Evolutionary conservation across 2,329 filamentous ascomycete genomes (phyloP).

Genomic region (Epichloe elymi): DNA sequence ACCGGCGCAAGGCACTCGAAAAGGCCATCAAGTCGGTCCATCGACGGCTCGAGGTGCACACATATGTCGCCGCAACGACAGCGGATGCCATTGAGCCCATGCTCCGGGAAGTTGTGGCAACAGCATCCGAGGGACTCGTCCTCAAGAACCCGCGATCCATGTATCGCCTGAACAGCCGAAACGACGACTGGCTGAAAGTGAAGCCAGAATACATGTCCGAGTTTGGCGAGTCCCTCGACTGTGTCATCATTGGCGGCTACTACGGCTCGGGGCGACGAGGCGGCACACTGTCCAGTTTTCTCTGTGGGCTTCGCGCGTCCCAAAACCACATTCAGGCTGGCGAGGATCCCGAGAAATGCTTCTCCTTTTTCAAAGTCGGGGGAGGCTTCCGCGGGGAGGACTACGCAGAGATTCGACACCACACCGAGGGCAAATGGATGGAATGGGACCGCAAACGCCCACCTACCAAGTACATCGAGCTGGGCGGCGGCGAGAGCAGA

Average conservation of each 20-base stretch:
- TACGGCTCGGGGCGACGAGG: conserved; percentile 80
- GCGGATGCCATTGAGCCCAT: conserved; percentile 64
- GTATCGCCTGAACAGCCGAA: conserved; percentile 79
- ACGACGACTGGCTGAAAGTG: conserved; percentile 96
- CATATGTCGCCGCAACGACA: conserved; percentile 51
- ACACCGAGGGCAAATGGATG: conserved; percentile 83
- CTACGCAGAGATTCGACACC: conserved; percentile 68
- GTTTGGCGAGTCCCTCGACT: conserved; percentile 86
- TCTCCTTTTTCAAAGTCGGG: conserved; percentile 97
- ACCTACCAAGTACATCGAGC: conserved; percentile 64
- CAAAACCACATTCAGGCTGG: conserved; percentile 49
- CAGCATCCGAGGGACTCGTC: conserved; percentile 80
- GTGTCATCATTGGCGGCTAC: conserved; percentile 81
- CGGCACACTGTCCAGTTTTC: conserved; percentile 68
- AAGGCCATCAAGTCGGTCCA: conserved; percentile 56
- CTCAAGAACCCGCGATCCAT: conserved; percentile 83
- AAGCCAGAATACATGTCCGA: conserved; percentile 98
- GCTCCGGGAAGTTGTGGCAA: conserved; percentile 71
- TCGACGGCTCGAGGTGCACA: conserved; percentile 72
- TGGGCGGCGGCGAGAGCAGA: conserved; percentile 58
- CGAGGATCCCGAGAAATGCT: conserved; percentile 59
- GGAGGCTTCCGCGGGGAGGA: conserved; percentile 79
- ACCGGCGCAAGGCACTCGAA: conserved; percentile 64
- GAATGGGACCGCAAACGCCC: conserved; percentile 70
- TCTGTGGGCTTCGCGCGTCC: conserved; percentile 76